These are phyloP conservation scores for Fusarium napiforme DNA, from an alignment of 2,329 filamentous ascomycete genomes.

Conservation along the genomic window DNA sequence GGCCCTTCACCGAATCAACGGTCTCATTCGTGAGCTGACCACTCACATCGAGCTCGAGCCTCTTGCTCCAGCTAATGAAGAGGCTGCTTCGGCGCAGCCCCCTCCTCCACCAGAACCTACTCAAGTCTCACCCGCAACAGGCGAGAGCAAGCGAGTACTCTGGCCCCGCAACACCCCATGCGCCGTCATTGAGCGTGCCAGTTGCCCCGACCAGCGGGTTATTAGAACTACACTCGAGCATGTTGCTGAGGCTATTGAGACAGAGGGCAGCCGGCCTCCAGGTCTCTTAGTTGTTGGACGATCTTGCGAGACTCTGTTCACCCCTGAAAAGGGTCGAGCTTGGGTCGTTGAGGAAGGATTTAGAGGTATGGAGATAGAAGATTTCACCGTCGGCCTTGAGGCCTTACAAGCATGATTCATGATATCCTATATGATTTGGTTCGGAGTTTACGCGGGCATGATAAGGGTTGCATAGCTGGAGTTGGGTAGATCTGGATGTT, in stretches of 20 bases:
- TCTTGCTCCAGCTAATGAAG: constrained; percentile 38
- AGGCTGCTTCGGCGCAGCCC: constrained; percentile 21
- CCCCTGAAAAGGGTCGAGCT: constrained; percentile 65
- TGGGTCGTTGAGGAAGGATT: constrained; percentile 94
- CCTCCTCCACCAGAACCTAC: constrained; percentile 23
- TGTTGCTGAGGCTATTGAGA: constrained; percentile 85
- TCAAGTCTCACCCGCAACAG: neutral
- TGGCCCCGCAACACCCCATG: constrained; percentile 88
- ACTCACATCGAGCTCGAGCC: constrained; percentile 51
- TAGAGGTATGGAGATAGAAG: constrained; percentile 70
- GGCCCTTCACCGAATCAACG: constrained; percentile 86
- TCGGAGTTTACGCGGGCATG: constrained; percentile 31
- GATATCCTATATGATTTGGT: neutral
- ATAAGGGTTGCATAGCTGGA: constrained; percentile 28
- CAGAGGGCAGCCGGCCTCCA: constrained; percentile 88
- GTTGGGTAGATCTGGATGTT: constrained; percentile 22
- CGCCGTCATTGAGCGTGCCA: constrained; percentile 92
- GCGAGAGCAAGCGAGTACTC: constrained; percentile 49
- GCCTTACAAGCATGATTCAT: constrained; percentile 33
- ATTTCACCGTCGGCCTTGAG: constrained; percentile 38
- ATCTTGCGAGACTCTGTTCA: constrained; percentile 82
- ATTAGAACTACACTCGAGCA: constrained; percentile 86
- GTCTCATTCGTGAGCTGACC: constrained; percentile 78
- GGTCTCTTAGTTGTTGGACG: constrained; percentile 87
- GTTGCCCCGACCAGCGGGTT: constrained; percentile 92